phyloP scores from a whole-genome alignment of 768 basidiomycete species.

The Cystofilobasidium ferigula region DNA sequence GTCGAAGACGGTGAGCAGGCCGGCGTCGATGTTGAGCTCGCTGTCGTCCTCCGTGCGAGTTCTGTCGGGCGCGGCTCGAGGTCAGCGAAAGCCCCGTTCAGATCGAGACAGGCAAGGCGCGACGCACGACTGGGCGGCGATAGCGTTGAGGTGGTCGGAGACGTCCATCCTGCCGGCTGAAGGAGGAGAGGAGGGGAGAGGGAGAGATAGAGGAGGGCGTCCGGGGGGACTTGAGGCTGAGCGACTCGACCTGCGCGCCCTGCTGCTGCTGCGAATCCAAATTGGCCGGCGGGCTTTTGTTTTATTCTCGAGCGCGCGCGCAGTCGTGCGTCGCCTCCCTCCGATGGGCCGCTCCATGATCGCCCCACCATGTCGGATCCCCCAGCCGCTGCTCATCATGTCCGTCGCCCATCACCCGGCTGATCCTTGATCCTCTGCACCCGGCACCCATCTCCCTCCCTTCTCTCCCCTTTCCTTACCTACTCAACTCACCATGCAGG shows the following conservation, averaged over 20 bases:
- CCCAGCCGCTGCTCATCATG: no score
- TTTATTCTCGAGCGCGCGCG: no score
- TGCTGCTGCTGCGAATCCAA: no score
- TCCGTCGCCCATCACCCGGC: no score
- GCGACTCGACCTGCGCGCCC: no score
- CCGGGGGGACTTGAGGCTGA: no score
- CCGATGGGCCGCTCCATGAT: no score
- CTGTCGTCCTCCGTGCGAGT: conserved; percentile 63
- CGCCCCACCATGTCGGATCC: no score
- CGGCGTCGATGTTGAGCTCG: conserved; percentile 67
- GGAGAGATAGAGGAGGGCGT: no score
- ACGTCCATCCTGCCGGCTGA: conserved; percentile 54
- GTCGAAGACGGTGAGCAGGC: conserved; percentile 75
- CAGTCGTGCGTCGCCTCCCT: no score
- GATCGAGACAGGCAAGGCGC: background rate
- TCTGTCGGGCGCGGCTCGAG: conserved; percentile 39
- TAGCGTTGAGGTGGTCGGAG: conserved; percentile 61
- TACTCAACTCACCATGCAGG: conserved; percentile 29
- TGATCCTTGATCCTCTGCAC: background rate
- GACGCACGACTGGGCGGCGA: conserved; percentile 60
- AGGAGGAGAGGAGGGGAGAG: background rate
- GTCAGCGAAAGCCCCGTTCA: conserved; percentile 14
- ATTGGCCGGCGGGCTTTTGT: no score
- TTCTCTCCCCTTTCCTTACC: background rate
- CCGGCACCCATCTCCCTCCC: background rate